Percentiles rank a stretch among this genome's conserved stretches.
Conservation (phyloP, 345 rosid genomes). For the Fremontodendron californicum region DNA sequence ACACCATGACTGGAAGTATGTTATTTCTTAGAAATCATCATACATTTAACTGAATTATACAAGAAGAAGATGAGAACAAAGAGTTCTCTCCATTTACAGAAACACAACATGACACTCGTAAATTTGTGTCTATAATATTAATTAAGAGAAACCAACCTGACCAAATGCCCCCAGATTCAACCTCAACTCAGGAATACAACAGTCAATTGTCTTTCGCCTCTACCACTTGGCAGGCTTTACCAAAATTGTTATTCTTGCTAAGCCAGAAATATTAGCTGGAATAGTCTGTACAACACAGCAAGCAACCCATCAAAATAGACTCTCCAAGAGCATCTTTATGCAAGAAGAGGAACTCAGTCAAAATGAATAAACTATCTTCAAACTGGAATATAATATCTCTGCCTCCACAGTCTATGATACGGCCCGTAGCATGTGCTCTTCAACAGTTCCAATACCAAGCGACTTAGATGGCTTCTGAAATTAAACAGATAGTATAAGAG, state of each 20-base stretch:
- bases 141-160: too few species aligned
- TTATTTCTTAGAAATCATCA: not conserved
- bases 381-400: constrained; percentile 2
- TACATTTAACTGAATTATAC: not conserved
- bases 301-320: constrained; percentile 9
- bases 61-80: not conserved
- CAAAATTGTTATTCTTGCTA: constrained; percentile 17
- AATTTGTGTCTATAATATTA: not conserved
- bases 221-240: constrained; percentile 7
- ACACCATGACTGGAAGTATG: too few species aligned
- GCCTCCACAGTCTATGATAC: constrained; percentile 23
- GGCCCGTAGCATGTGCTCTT: constrained; percentile 18
- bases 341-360: constrained; percentile 12
- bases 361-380: not conserved
- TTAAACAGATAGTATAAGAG: not conserved
- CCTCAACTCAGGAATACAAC: constrained; percentile 4
- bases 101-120: not conserved
- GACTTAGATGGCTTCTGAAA: constrained; percentile 15
- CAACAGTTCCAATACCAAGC: constrained; percentile 17
- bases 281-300: constrained; percentile 23
- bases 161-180: not conserved
- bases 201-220: constrained; percentile 8
- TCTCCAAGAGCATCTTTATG: not conserved
- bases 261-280: constrained; percentile 10
- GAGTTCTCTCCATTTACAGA: constrained; percentile 1